Conservation (phyloP, 345 rosid genomes). For the Trapa bicornis region DNA sequence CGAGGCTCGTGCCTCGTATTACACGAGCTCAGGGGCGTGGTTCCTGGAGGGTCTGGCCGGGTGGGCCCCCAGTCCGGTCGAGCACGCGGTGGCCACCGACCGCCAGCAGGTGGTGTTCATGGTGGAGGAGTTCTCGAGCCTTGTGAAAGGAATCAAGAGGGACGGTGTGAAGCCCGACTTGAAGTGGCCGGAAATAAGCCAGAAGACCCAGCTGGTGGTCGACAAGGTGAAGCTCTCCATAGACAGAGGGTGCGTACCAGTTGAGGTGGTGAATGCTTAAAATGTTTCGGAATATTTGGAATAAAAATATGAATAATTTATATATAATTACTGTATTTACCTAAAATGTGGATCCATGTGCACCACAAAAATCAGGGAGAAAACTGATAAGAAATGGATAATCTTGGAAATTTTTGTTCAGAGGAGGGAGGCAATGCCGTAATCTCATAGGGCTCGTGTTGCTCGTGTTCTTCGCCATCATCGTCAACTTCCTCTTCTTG, state of each 20-base stretch:
- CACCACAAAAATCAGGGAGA: too few species aligned
- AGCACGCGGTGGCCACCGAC: slow-evolving; percentile 4
- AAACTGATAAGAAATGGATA: not conserved
- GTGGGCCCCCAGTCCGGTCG: slow-evolving; percentile 4
- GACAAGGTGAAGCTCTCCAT: slow-evolving; percentile 11
- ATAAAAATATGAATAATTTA: too few species aligned
- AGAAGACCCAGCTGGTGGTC: slow-evolving; percentile 12
- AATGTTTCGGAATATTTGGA: not conserved
- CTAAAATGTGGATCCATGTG: too few species aligned
- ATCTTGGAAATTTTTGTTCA: not conserved
- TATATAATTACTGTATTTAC: too few species aligned
- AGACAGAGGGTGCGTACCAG: slow-evolving; percentile 5
- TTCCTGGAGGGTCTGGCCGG: slow-evolving; percentile 4
- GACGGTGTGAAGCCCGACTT: slow-evolving; percentile 6
- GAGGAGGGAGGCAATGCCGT: slow-evolving; percentile 5
- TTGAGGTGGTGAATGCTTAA: not conserved
- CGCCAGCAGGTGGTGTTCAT: slow-evolving; percentile 7
- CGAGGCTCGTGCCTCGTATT: slow-evolving; percentile 6
- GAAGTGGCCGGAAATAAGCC: slow-evolving; percentile 6
- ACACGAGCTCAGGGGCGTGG: slow-evolving; percentile 4
- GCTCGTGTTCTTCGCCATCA: not conserved
- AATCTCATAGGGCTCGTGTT: not conserved
- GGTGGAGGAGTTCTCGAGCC: slow-evolving; percentile 9
- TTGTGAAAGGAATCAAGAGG: slow-evolving; percentile 1
- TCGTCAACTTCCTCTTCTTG: not conserved